A percentile compares a stretch with the other conserved stretches of the same genome.
These are phyloP conservation scores for Besnoitia besnoiti DNA, from an alignment of 169 alveolate species.

Conservation along the genomic window DNA sequence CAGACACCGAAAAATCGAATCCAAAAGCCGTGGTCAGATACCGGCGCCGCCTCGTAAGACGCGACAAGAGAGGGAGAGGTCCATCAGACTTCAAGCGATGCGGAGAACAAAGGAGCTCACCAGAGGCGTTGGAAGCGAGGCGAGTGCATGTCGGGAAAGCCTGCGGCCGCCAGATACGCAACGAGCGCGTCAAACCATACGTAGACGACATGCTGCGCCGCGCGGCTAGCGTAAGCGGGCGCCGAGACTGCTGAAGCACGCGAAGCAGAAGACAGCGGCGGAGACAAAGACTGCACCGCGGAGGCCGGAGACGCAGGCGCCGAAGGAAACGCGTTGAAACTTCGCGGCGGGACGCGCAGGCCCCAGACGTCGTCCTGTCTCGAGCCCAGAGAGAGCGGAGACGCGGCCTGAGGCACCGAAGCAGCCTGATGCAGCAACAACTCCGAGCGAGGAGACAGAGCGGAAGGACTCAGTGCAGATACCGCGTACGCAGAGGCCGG, in stretches of 20 bases:
- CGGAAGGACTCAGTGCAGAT: background rate
- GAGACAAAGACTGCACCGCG: background rate
- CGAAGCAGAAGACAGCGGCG: background rate
- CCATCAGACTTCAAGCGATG: background rate
- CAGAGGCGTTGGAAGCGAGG: background rate
- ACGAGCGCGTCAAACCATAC: conserved; percentile 92
- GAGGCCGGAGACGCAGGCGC: background rate
- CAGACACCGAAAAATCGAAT: too few relatives aligned
- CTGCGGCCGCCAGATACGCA: conserved; percentile 79
- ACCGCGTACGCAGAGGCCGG: conserved; percentile 69
- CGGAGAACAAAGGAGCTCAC: background rate
- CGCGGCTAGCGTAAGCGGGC: background rate
- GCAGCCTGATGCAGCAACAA: background rate
- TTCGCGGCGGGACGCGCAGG: conserved; percentile 76
- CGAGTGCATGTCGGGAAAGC: conserved; percentile 63
- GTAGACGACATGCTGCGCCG: conserved; percentile 85
- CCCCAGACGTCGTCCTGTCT: conserved; percentile 79
- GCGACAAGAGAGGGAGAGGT: background rate
- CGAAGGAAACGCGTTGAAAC: background rate
- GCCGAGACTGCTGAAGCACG: background rate
- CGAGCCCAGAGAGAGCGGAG: background rate
- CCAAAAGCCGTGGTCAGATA: too few relatives aligned
- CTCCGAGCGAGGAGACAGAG: background rate
- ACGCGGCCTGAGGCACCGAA: background rate
- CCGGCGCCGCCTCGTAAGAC: too few relatives aligned